A percentile compares a stretch with the other conserved stretches of the same genome.
Evolutionary conservation across 2,329 filamentous ascomycete genomes (phyloP).

Genomic region (Exophiala lecanii-corni): DNA sequence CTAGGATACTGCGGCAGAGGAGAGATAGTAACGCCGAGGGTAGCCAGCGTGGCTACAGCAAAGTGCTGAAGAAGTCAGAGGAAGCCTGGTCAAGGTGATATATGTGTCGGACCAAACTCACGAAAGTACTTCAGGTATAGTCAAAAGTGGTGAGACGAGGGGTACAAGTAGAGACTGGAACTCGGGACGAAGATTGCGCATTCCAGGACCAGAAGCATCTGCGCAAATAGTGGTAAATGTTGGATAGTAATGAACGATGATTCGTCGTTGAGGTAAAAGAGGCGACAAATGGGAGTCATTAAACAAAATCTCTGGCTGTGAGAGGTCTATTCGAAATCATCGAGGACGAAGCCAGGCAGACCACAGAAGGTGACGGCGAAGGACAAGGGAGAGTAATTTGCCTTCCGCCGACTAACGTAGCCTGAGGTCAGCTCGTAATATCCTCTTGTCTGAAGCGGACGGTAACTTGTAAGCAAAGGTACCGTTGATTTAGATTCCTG

Average conservation of each 20-base stretch:
- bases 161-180: conserved; percentile 16
- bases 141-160: conserved; percentile 19
- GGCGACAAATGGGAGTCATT: conserved; percentile 25
- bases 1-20: conserved; percentile 20
- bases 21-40: conserved; percentile 17
- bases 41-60: conserved; percentile 18
- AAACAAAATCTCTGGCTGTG: conserved; percentile 16
- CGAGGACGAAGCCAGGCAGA: conserved; percentile 19
- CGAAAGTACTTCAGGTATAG: conserved; percentile 14
- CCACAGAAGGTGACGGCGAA: conserved; percentile 12
- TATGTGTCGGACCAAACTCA: conserved; percentile 9
- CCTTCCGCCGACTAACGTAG: conserved; percentile 13
- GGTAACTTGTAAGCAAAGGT: conserved; percentile 18
- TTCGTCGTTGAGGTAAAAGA: conserved; percentile 18
- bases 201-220: conserved; percentile 22
- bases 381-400: conserved; percentile 16
- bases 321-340: conserved; percentile 20
- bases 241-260: conserved; percentile 16
- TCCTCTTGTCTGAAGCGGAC: conserved; percentile 17
- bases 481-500: conserved; percentile 18
- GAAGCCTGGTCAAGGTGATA: background rate
- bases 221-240: conserved; percentile 16
- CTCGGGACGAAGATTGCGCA: conserved; percentile 21
- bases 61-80: conserved; percentile 14
- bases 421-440: conserved; percentile 21